A percentile compares a stretch with the other conserved stretches of the same genome.
Conservation (phyloP, 2,329 filamentous ascomycete genomes). For the Fusarium irregulare region DNA sequence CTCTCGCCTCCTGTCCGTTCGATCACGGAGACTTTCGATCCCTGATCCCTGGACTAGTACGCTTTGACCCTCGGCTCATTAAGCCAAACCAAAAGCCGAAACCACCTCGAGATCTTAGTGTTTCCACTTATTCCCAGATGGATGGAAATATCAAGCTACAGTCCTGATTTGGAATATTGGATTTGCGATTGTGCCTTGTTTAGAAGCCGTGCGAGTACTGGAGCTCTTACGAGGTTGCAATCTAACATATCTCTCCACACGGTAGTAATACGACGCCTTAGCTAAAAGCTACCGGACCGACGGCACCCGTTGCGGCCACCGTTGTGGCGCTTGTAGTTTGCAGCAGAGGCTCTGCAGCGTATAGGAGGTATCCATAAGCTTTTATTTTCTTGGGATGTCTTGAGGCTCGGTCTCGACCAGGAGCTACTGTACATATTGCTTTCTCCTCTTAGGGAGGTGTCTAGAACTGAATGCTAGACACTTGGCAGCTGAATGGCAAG, state of each 20-base stretch:
- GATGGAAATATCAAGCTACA: neutral
- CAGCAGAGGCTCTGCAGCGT: neutral
- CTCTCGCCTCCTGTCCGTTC: neutral
- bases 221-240: neutral
- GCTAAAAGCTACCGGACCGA: neutral
- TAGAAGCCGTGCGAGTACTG: neutral
- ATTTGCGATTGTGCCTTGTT: neutral
- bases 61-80: neutral
- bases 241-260: neutral
- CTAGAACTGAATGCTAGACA: neutral
- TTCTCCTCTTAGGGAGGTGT: neutral
- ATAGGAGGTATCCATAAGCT: neutral
- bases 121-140: neutral
- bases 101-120: neutral
- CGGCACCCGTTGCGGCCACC: neutral
- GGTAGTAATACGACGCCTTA: neutral
- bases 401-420: neutral
- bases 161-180: neutral
- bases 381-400: fast-evolving
- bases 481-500: neutral
- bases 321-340: neutral
- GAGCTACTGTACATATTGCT: too few species aligned
- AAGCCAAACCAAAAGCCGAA: neutral
- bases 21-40: fast-evolving
- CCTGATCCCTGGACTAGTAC: neutral